Percentiles rank a stretch among this genome's conserved stretches.
Evolutionary conservation across 2,329 filamentous ascomycete species (phyloP).

Genomic region (Botryotinia narcissicola): DNA sequence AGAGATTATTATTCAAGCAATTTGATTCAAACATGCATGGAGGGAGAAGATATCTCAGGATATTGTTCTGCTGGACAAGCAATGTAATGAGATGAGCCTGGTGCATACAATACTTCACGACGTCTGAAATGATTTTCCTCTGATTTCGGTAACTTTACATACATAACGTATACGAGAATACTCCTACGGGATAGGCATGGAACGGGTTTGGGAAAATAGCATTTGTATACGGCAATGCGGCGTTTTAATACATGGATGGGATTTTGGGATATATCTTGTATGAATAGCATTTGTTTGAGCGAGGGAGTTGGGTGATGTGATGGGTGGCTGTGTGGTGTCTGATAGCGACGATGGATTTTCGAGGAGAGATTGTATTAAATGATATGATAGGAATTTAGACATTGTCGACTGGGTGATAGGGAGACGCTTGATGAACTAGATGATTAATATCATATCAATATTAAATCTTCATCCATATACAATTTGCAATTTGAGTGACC

Average conservation of each 20-base stretch:
- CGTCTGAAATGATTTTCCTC: neutral
- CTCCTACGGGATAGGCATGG: neutral
- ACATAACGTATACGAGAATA: neutral
- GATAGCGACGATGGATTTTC: neutral
- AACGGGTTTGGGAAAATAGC: neutral
- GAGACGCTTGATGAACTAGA: neutral
- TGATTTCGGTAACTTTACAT: neutral
- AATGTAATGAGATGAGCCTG: neutral
- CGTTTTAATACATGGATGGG: neutral
- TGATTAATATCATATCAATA: neutral
- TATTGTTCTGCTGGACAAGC: neutral
- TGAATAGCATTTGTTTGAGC: neutral
- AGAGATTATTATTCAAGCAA: neutral
- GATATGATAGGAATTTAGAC: neutral
- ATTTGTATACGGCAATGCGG: slow-evolving; percentile 1
- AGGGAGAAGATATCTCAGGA: neutral
- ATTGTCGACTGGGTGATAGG: neutral
- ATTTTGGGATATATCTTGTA: neutral
- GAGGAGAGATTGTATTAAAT: neutral
- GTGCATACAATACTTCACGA: neutral
- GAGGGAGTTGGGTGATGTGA: neutral
- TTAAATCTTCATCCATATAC: neutral
- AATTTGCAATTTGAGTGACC: neutral
- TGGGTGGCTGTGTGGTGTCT: neutral
- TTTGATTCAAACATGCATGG: neutral